Conservation (phyloP, 129 eudicot species). For the Arctium minus region DNA sequence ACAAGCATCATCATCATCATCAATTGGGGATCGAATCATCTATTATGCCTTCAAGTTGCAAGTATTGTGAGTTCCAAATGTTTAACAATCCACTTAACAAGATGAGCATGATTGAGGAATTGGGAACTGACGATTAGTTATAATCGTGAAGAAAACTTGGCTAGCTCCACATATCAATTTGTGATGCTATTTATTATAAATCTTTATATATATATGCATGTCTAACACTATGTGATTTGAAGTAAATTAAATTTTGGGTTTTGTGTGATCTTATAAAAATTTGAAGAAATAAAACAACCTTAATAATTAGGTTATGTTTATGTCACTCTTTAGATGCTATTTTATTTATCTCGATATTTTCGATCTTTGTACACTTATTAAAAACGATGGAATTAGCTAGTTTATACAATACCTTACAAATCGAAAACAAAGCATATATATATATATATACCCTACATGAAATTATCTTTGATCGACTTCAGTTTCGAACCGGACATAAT, state of each 20-base stretch:
- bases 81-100: slow-evolving; percentile 47
- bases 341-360: not conserved
- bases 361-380: slow-evolving; percentile 1
- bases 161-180: not conserved
- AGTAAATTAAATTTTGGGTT: slow-evolving; percentile 13
- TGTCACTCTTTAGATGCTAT: not conserved
- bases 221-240: slow-evolving; percentile 19
- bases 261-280: not conserved
- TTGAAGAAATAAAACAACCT: slow-evolving; percentile 20
- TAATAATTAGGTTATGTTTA: not conserved
- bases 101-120: slow-evolving; percentile 55
- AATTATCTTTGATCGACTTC: not conserved
- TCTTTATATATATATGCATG: slow-evolving; percentile 2
- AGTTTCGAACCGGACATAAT: not conserved
- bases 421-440: not conserved
- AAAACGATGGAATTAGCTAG: not conserved
- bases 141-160: slow-evolving; percentile 2
- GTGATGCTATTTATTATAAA: slow-evolving; percentile 8
- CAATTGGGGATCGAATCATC: slow-evolving; percentile 29
- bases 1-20: slow-evolving; percentile 30
- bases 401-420: not conserved
- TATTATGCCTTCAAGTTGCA: slow-evolving; percentile 44
- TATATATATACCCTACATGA: not conserved
- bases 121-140: slow-evolving; percentile 52
- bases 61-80: slow-evolving; percentile 59